These are phyloP conservation scores for Rhynchosporium graminicola DNA, from an alignment of 2,329 filamentous ascomycete species.

Conservation along the genomic window DNA sequence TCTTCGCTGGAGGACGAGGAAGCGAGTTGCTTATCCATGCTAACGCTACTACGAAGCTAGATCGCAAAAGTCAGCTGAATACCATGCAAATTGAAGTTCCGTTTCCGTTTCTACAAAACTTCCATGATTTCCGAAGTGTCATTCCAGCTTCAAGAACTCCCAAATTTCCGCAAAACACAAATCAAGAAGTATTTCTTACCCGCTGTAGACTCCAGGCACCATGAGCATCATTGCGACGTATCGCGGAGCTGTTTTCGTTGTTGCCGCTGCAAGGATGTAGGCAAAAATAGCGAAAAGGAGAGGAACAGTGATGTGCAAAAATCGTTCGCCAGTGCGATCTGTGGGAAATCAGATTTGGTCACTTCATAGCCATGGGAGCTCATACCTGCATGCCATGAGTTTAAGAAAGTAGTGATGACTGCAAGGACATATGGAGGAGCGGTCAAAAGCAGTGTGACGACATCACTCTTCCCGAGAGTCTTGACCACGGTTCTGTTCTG, in stretches of 20 bases:
- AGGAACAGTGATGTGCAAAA: conserved; percentile 65
- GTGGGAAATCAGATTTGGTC: neutral
- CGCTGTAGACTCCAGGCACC: conserved; percentile 63
- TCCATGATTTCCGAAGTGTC: too few species aligned
- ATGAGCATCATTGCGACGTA: conserved; percentile 76
- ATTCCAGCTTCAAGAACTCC: too few species aligned
- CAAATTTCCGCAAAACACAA: too few species aligned
- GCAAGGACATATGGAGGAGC: conserved; percentile 66
- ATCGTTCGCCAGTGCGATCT: conserved; percentile 70
- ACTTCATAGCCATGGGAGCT: neutral
- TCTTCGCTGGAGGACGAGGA: conserved; percentile 66
- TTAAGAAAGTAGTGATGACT: conserved; percentile 61
- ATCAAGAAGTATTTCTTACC: conserved; percentile 45
- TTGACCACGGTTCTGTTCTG: conserved; percentile 58
- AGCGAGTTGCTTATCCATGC: conserved; percentile 78
- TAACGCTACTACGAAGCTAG: conserved; percentile 53
- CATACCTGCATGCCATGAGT: conserved; percentile 63
- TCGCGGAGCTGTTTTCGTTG: conserved; percentile 58
- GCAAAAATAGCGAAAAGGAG: conserved; percentile 61
- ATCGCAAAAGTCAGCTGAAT: too few species aligned
- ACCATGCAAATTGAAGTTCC: conserved; percentile 35
- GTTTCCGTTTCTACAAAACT: too few species aligned
- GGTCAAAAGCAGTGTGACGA: conserved; percentile 62
- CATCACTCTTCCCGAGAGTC: conserved; percentile 63
- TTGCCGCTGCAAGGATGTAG: conserved; percentile 69